Conservation (phyloP, 1,284 basidiomycete species). For the Paramarasmius palmivorus region DNA sequence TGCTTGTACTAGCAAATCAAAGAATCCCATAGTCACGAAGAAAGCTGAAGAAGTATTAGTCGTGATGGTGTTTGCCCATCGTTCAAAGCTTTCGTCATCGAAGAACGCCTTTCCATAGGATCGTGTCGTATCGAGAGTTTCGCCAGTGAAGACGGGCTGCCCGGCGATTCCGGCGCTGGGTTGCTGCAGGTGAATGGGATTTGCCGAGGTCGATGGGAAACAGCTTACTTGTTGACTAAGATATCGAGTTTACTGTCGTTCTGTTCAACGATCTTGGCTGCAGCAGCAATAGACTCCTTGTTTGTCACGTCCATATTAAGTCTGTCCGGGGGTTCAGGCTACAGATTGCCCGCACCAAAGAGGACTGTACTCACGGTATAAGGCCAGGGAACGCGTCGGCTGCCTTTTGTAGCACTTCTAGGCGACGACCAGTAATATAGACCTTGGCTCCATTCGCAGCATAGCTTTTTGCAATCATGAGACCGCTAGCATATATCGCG, state of each 20-base stretch:
- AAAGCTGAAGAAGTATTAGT: conserved; percentile 29
- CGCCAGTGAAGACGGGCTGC: neutral
- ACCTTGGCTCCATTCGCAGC: conserved; percentile 40
- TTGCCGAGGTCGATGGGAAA: no score
- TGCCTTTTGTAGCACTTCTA: conserved; percentile 24
- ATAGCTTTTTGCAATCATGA: conserved; percentile 39
- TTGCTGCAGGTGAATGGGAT: neutral
- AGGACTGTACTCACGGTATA: conserved; percentile 6
- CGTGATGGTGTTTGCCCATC: conserved; percentile 23
- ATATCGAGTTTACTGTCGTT: conserved; percentile 31
- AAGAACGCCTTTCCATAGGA: conserved; percentile 22
- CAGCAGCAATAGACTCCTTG: conserved; percentile 21
- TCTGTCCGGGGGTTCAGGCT: neutral
- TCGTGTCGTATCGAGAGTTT: neutral
- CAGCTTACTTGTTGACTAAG: conserved; percentile 32
- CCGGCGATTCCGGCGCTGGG: neutral
- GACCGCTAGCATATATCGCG: conserved; percentile 18
- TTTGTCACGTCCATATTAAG: conserved; percentile 12
- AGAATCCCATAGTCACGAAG: conserved; percentile 33
- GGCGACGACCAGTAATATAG: conserved; percentile 33
- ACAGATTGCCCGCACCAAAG: neutral
- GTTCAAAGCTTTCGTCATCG: conserved; percentile 25
- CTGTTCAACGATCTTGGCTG: conserved; percentile 23
- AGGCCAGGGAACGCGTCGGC: conserved; percentile 7
- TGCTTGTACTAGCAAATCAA: conserved; percentile 29